A percentile compares a stretch with the other conserved stretches of the same genome.
These are phyloP conservation scores for Microascus cirrosus DNA, from an alignment of 2,329 filamentous ascomycete species.

Conservation along the genomic window DNA sequence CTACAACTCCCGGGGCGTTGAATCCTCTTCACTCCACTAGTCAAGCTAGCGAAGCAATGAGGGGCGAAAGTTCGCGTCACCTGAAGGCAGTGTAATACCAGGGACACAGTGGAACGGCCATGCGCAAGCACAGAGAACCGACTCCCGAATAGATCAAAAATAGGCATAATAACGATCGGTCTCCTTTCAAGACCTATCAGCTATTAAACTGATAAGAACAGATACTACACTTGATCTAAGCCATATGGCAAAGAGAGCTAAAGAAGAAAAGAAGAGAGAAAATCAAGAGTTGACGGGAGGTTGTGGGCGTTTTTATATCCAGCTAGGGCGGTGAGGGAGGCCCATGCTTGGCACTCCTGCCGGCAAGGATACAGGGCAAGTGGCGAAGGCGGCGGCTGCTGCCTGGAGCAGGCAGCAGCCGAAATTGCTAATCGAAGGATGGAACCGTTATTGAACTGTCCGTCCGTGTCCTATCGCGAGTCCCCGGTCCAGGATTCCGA, in stretches of 20 bases:
- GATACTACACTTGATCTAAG: constrained; percentile 69
- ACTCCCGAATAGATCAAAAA: constrained; percentile 53
- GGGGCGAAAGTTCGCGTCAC: constrained; percentile 26
- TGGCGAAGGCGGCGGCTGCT: not conserved
- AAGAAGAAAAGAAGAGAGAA: constrained; percentile 6
- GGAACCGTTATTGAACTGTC: no score
- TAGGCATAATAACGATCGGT: constrained; percentile 66
- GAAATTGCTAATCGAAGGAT: no score
- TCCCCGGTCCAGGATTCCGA: no score
- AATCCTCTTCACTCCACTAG: constrained; percentile 25
- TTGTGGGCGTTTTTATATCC: not conserved
- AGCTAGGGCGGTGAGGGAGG: not conserved
- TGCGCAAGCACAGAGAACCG: constrained; percentile 63
- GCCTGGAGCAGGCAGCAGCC: not conserved
- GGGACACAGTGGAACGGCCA: constrained; percentile 42
- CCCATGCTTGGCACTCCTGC: not conserved
- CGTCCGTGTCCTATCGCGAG: no score
- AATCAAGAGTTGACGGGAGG: not conserved
- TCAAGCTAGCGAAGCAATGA: constrained; percentile 27
- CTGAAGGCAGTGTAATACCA: constrained; percentile 34
- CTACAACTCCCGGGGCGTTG: not conserved
- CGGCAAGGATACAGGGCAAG: not conserved
- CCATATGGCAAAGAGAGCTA: constrained; percentile 25
- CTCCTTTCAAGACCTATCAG: constrained; percentile 68
- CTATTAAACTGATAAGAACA: constrained; percentile 97